Conservation (phyloP, 73 alveolate genomes). For the Tetrahymena elliotti region DNA sequence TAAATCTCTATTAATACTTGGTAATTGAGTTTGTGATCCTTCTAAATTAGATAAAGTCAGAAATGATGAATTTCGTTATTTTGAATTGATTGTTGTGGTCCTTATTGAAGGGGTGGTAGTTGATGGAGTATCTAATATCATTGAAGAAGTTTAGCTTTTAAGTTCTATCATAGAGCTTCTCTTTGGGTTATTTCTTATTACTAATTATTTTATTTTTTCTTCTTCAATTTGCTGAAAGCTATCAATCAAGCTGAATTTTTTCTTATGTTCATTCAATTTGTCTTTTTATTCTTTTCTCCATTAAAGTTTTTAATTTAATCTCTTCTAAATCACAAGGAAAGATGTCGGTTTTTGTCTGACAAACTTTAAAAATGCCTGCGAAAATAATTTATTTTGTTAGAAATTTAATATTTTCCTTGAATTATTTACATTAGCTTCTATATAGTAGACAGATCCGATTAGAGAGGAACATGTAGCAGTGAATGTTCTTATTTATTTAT, state of each 20-base stretch:
- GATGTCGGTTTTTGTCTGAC: neutral
- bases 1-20: neutral
- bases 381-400: neutral
- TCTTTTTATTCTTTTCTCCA: neutral
- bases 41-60: neutral
- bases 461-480: neutral
- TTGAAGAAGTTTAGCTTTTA: neutral
- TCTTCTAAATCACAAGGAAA: neutral
- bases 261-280: neutral
- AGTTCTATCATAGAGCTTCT: neutral
- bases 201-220: neutral
- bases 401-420: neutral
- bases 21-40: neutral
- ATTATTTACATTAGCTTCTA: neutral
- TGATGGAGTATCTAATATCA: neutral
- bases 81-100: neutral
- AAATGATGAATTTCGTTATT: neutral
- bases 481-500: neutral
- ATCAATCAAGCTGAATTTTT: neutral
- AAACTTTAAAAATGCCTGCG: neutral
- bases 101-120: neutral
- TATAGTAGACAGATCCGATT: neutral
- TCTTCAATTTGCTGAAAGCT: neutral
- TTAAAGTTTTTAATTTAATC: neutral
- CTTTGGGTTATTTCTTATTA: neutral